Base-by-base conservation (phyloP, 2,329 filamentous ascomycete genomes). In the Trichoderma aggressivum region DNA sequence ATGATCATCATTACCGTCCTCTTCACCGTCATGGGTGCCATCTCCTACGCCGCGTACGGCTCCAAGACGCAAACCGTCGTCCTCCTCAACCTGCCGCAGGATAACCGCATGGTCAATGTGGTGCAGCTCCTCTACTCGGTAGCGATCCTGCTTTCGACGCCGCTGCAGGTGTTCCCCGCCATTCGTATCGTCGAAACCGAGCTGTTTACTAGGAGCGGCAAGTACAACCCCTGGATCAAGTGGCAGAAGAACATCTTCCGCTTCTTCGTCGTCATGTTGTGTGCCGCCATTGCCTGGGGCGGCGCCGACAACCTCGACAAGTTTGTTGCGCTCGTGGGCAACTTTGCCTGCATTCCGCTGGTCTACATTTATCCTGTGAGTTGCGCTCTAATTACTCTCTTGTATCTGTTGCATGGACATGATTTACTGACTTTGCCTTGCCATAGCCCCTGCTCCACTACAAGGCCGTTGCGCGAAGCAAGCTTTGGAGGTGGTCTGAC, bases 161-260 rank as follows among this genome's bases (percentile, higher is more conserved):
- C 96, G 7, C 85, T 99, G 71, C 97, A 99, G 79, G 94, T 99
- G 75, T 99, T 98, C 86, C 96, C 96, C 0, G 96, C 96, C 56
- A 98, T 99, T 77, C 92, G 95, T 78, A 99, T 99, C 78, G 94
- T 93, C 39, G 94, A 97, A 82, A 97, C 97, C 76, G 94, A 94
- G 75, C 86, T 98, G 7, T 99, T 98, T 81, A 97, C 93, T 28
- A 88, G 92, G 78, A 97, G 94, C 73, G 94, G 96, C 76, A 99
- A 99, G 82, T 97, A 98, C 84, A 98, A 98, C 79, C 94, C 94
- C 0, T 96, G 93, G 79, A 97, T 99, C 85, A 99, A 99, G 85
- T 99, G 96, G 96, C 93, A 98, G 86, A 99, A 99, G 89, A 99
- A 99, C 76, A 85, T 92, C 39, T 99, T 97, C 85, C 91, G 96